These are phyloP conservation scores for Domatiomyces catenatus DNA, from an alignment of 2,329 filamentous ascomycete genomes.

Conservation along the genomic window DNA sequence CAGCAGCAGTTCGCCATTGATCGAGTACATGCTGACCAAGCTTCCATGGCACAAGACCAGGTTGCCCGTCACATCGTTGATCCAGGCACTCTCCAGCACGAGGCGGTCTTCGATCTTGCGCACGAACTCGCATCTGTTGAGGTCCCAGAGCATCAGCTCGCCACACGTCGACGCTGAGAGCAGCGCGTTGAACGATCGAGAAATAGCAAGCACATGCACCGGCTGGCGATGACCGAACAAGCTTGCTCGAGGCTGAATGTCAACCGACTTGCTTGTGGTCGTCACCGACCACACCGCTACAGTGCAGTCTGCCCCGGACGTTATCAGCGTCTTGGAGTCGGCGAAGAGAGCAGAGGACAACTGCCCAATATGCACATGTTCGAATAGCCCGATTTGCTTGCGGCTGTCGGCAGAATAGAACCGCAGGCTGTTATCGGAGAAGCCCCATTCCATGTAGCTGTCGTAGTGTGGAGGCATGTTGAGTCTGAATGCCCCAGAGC, in stretches of 20 bases:
- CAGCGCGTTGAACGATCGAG: conserved; percentile 74
- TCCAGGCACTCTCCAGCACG: conserved; percentile 50
- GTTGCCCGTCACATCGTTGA: conserved; percentile 84
- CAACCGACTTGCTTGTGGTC: conserved; percentile 51
- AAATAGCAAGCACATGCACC: conserved; percentile 68
- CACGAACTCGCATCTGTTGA: conserved; percentile 79
- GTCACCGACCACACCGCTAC: conserved; percentile 68
- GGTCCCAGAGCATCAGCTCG: conserved; percentile 77
- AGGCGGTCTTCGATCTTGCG: conserved; percentile 50
- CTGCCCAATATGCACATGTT: conserved; percentile 85
- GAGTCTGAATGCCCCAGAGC: conserved; percentile 66
- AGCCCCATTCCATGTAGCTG: conserved; percentile 91
- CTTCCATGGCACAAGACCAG: conserved; percentile 70
- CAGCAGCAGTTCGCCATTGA: conserved; percentile 72
- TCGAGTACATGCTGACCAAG: conserved; percentile 61
- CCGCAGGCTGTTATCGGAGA: conserved; percentile 77
- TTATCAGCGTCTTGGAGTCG: conserved; percentile 80
- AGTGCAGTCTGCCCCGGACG: conserved; percentile 81
- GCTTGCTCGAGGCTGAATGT: conserved; percentile 61
- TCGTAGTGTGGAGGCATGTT: conserved; percentile 79
- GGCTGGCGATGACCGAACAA: conserved; percentile 82
- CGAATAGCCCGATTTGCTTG: conserved; percentile 73
- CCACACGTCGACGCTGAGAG: conserved; percentile 72
- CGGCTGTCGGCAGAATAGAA: conserved; percentile 77
- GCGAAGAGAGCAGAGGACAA: conserved; percentile 71